Evolutionary conservation across 768 basidiomycete genomes (phyloP).

Genomic region (Termitomyces sp.): DNA sequence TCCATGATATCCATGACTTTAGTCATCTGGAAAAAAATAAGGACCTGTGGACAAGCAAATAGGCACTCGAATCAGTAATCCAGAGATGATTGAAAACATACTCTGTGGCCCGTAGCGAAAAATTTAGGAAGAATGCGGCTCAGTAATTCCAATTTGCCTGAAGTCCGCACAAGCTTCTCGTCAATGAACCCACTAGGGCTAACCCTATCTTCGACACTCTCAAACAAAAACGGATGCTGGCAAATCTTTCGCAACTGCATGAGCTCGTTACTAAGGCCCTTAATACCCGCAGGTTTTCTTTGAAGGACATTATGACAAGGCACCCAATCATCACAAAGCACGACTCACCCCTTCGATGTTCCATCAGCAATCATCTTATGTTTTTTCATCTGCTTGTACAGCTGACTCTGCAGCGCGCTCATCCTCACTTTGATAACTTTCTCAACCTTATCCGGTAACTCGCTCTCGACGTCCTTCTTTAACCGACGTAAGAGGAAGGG

Average conservation of each 20-base stretch:
- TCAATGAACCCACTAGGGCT: conserved; percentile 79
- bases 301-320: conserved; percentile 3
- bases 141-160: conserved; percentile 92
- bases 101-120: conserved; percentile 87
- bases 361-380: conserved; percentile 94
- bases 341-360: conserved; percentile 61
- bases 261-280: conserved; percentile 88
- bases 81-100: conserved; percentile 24
- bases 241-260: conserved; percentile 99
- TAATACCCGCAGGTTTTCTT: conserved; percentile 74
- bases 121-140: conserved; percentile 93
- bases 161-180: conserved; percentile 77
- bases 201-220: conserved; percentile 91
- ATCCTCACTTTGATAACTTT: conserved; percentile 96
- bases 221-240: conserved; percentile 96
- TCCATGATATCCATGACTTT: conserved; percentile 99
- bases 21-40: conserved; percentile 99
- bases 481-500: conserved; percentile 89
- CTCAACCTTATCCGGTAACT: conserved; percentile 95
- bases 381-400: conserved; percentile 98
- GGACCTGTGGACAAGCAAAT: conserved; percentile 47
- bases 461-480: conserved; percentile 96
- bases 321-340: neutral
- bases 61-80: conserved; percentile 2
- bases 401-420: conserved; percentile 85